Conservation (phyloP, 192 early-diverging fungal species). For the Rhizophlyctis rosea region DNA sequence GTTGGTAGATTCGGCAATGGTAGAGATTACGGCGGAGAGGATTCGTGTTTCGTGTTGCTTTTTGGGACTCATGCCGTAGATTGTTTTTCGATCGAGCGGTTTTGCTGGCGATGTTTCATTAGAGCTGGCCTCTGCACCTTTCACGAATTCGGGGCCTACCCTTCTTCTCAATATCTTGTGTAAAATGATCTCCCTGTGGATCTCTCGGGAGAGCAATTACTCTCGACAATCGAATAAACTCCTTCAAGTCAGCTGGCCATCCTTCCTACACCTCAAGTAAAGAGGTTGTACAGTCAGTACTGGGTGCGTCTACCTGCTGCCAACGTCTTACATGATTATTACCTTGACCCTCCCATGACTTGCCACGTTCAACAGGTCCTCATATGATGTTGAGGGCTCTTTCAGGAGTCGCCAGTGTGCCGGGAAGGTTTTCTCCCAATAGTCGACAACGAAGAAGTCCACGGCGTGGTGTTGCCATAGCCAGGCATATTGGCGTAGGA, state of each 20-base stretch:
- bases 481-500: not conserved
- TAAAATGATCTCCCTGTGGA: not conserved
- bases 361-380: conserved; percentile 31
- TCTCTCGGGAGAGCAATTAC: conserved; percentile 17
- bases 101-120: conserved; percentile 7
- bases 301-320: no score
- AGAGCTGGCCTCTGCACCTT: not conserved
- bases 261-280: conserved; percentile 6
- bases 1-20: conserved; percentile 37
- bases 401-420: conserved; percentile 25
- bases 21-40: conserved; percentile 55
- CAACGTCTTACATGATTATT: no score
- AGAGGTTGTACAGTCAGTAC: not conserved
- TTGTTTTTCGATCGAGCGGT: conserved; percentile 50
- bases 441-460: conserved; percentile 37
- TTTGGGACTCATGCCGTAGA: conserved; percentile 70
- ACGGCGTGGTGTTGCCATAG: conserved; percentile 33
- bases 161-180: not conserved
- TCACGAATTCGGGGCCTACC: not conserved
- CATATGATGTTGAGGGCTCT: conserved; percentile 4
- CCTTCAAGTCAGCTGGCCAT: conserved; percentile 23
- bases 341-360: conserved; percentile 20
- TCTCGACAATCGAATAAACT: conserved; percentile 9
- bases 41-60: conserved; percentile 69
- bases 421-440: conserved; percentile 28